Percentiles rank a stretch among this genome's conserved stretches.
These are phyloP conservation scores for Eucalyptus coolabah DNA, from an alignment of 345 rosid genomes.

Conservation along the genomic window DNA sequence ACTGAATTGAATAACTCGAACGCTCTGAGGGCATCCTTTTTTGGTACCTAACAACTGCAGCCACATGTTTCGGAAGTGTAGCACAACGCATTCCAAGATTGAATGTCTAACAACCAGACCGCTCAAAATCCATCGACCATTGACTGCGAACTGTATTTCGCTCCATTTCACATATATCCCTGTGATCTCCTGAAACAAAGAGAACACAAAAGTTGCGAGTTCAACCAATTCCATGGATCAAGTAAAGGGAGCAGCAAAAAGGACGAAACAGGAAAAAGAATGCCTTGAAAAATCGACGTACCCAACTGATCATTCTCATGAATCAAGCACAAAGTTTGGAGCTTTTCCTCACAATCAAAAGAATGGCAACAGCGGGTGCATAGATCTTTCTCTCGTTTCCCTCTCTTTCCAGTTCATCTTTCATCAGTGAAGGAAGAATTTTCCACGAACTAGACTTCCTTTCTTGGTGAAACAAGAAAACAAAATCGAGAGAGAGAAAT, in stretches of 20 bases:
- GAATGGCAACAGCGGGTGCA: not conserved
- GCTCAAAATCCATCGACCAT: not conserved
- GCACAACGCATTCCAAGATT: slow-evolving; percentile 32
- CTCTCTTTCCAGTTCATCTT: not conserved
- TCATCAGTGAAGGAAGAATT: not conserved
- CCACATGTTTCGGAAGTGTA: slow-evolving; percentile 74
- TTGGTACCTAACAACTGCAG: slow-evolving; percentile 58
- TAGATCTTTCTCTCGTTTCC: not conserved
- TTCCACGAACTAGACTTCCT: not conserved
- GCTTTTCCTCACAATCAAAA: not conserved
- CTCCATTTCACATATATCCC: not conserved
- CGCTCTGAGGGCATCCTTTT: slow-evolving; percentile 50
- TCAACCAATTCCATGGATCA: not conserved
- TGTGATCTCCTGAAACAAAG: not conserved
- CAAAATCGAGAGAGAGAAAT: not conserved
- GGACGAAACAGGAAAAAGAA: not conserved
- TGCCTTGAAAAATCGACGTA: no score
- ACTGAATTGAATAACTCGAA: slow-evolving; percentile 63
- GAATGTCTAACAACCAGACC: not conserved
- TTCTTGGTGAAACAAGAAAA: not conserved
- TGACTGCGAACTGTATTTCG: not conserved
- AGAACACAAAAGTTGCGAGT: not conserved
- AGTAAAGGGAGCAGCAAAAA: not conserved
- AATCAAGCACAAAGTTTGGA: not conserved
- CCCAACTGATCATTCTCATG: not conserved